Evolutionary conservation across 1,139 yeast species (phyloP).

Genomic region (Yamadazyma trypodendri): DNA sequence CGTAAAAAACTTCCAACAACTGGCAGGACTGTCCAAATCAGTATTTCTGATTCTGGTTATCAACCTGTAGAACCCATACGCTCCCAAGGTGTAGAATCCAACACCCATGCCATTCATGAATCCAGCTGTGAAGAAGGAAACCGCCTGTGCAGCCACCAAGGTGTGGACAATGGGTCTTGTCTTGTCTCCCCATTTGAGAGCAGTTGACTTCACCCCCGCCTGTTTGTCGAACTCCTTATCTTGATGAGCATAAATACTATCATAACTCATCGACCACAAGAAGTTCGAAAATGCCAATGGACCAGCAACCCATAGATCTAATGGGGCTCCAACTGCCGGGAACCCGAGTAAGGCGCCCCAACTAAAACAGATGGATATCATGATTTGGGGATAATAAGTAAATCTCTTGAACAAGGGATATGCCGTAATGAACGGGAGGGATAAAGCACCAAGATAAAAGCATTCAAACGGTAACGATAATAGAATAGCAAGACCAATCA

Average conservation of each 20-base stretch:
- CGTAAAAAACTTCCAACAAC: conserved; percentile 80
- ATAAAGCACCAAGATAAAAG: conserved; percentile 77
- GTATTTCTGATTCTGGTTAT: conserved; percentile 67
- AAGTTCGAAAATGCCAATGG: conserved; percentile 78
- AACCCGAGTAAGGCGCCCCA: conserved; percentile 96
- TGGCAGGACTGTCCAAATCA: conserved; percentile 71
- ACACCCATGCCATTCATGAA: conserved; percentile 84
- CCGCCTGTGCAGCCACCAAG: conserved; percentile 66
- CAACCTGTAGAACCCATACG: conserved; percentile 67
- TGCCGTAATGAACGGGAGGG: conserved; percentile 75
- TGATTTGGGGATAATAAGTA: conserved; percentile 91
- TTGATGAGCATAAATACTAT: conserved; percentile 96
- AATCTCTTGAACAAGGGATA: conserved; percentile 93
- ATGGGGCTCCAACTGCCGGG: conserved; percentile 87
- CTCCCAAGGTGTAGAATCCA: conserved; percentile 67
- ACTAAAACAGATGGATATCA: conserved; percentile 77
- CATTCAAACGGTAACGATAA: conserved; percentile 76
- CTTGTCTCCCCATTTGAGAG: conserved; percentile 84
- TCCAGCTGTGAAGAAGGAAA: conserved; percentile 68
- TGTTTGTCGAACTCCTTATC: conserved; percentile 82
- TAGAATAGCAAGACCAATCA: conserved; percentile 73
- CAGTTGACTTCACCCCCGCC: conserved; percentile 94
- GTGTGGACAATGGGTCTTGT: conserved; percentile 69
- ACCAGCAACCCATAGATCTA: conserved; percentile 70
- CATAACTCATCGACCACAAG: conserved; percentile 94